Conservation (phyloP, 768 basidiomycete species). For the Russula virescens region DNA sequence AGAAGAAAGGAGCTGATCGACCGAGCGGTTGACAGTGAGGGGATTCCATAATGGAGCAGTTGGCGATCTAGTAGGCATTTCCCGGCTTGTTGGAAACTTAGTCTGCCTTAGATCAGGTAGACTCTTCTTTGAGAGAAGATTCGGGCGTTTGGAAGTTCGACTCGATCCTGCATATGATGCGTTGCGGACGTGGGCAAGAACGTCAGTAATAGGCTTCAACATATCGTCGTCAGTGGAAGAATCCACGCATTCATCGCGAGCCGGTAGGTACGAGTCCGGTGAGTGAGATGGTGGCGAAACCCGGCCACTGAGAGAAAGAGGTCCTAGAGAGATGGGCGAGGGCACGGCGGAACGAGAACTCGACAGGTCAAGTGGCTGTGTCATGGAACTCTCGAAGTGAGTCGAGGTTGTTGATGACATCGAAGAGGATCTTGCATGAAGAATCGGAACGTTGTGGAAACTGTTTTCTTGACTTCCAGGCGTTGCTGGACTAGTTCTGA, state of each 20-base stretch:
- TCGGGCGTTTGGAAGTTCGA: conserved; percentile 34
- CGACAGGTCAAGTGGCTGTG: background rate
- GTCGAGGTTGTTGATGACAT: conserved; percentile 51
- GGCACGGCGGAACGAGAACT: conserved; percentile 36
- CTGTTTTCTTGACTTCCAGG: background rate
- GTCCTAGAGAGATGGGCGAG: conserved; percentile 46
- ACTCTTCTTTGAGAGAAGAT: conserved; percentile 65
- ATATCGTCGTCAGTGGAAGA: conserved; percentile 41
- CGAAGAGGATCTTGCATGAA: conserved; percentile 56
- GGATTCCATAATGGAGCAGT: conserved; percentile 9
- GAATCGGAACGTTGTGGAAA: conserved; percentile 8
- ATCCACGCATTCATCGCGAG: conserved; percentile 50
- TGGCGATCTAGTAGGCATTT: conserved; percentile 22
- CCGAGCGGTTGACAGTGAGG: conserved; percentile 10
- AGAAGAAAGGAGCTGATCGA: conserved; percentile 31
- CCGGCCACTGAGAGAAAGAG: conserved; percentile 31
- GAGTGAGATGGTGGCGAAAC: conserved; percentile 43
- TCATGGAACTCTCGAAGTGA: conserved; percentile 34
- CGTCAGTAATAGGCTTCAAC: conserved; percentile 21
- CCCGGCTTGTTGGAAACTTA: conserved; percentile 36
- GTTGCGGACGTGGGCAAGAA: conserved; percentile 39
- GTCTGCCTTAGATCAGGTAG: conserved; percentile 73
- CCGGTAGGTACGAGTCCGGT: conserved; percentile 50
- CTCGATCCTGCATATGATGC: conserved; percentile 44
- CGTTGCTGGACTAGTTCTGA: conserved; percentile 7